A percentile compares a stretch with the other conserved stretches of the same genome.
Conservation (phyloP, 495 filamentous ascomycete species). For the Poronia punctata region DNA sequence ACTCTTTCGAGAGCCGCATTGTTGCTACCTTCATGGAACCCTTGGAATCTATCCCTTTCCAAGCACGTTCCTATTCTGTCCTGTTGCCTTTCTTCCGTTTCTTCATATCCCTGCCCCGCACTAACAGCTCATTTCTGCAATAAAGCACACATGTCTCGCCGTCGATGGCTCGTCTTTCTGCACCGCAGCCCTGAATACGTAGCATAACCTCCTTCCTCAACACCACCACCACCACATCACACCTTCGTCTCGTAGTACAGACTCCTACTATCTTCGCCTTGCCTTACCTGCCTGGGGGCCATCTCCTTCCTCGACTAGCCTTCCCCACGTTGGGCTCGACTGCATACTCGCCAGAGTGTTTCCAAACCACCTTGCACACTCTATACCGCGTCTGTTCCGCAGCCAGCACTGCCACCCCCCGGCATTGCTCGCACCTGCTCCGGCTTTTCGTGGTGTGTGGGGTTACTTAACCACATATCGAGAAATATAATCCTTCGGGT, state of each 20-base stretch:
- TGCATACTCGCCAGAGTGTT: slow-evolving; percentile 36
- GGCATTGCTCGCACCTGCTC: slow-evolving; percentile 22
- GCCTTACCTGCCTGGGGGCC: slow-evolving; percentile 27
- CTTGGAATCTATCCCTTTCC: slow-evolving; percentile 39
- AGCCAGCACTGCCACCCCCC: slow-evolving; percentile 13
- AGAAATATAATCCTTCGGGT: slow-evolving; percentile 12
- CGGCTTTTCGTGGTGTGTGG: slow-evolving; percentile 18
- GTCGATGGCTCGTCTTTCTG: slow-evolving; percentile 41
- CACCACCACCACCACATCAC: slow-evolving; percentile 33
- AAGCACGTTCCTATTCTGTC: slow-evolving; percentile 39
- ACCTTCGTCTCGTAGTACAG: slow-evolving; percentile 37
- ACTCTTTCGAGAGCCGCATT: slow-evolving; percentile 57
- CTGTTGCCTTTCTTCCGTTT: slow-evolving; percentile 39
- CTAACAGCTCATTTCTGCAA: slow-evolving; percentile 46
- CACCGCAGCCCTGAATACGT: slow-evolving; percentile 45
- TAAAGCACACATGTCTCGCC: slow-evolving; percentile 58
- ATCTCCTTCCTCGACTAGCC: slow-evolving; percentile 21
- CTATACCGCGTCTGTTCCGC: slow-evolving; percentile 14
- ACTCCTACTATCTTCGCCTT: slow-evolving; percentile 31
- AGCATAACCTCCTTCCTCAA: slow-evolving; percentile 42
- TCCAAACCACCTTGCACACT: slow-evolving; percentile 20
- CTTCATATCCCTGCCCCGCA: slow-evolving; percentile 44
- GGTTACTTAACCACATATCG: slow-evolving; percentile 22
- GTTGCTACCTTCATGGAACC: slow-evolving; percentile 48
- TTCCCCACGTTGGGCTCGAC: slow-evolving; percentile 46